Conservation (phyloP, 2,329 filamentous ascomycete species). For the Lachnellula hyalina region DNA sequence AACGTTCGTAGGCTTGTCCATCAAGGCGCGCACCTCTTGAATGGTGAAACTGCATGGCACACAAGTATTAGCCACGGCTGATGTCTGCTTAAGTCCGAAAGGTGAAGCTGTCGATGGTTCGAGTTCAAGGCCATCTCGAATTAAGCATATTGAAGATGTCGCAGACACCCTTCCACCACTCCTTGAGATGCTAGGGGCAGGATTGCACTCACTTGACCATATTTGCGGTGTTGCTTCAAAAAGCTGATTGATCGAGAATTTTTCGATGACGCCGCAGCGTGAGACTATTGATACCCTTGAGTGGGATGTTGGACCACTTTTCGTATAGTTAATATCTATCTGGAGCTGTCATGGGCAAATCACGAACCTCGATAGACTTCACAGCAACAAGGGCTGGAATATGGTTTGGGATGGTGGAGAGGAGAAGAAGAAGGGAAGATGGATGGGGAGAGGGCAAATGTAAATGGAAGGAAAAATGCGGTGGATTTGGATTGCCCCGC, state of each 20-base stretch:
- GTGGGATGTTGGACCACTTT: conserved; percentile 22
- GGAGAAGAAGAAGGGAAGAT: conserved; percentile 9
- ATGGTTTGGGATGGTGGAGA: conserved; percentile 11
- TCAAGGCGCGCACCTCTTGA: conserved; percentile 78
- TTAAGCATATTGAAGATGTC: background rate
- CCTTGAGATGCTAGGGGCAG: background rate
- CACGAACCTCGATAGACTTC: conserved; percentile 26
- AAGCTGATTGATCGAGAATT: conserved; percentile 31
- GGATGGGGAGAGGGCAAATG: conserved; percentile 4
- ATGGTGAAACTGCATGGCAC: conserved; percentile 79
- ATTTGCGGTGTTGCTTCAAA: conserved; percentile 70
- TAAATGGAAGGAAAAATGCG: background rate
- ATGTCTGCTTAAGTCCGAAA: conserved; percentile 16
- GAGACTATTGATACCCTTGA: conserved; percentile 19
- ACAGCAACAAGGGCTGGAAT: conserved; percentile 21
- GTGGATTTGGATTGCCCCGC: background rate
- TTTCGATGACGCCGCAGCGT: conserved; percentile 24
- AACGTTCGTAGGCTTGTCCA: conserved; percentile 74
- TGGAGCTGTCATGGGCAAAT: conserved; percentile 24
- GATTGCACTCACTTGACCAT: conserved; percentile 93
- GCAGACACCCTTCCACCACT: background rate
- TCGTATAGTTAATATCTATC: conserved; percentile 19
- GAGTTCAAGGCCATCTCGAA: background rate
- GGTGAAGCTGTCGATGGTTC: conserved; percentile 5
- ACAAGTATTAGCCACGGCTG: conserved; percentile 43